Evolutionary conservation across 1,284 basidiomycete genomes (phyloP).

Genomic region (Sporisorium scitamineum): DNA sequence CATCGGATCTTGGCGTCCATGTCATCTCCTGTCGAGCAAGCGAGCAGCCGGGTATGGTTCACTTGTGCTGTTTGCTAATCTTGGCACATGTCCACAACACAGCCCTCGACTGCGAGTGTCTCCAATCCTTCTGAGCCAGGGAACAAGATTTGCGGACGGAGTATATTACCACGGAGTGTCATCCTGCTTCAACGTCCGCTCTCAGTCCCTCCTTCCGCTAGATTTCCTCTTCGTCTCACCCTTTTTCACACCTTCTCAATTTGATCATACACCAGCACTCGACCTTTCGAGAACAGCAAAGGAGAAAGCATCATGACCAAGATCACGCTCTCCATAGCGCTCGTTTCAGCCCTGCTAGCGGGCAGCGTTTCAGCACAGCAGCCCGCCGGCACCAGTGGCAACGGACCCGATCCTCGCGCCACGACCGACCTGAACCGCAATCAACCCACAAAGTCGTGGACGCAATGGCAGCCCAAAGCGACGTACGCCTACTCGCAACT

Average conservation of each 20-base stretch:
- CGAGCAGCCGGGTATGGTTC: constrained; percentile 1
- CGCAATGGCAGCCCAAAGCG: constrained; percentile 60
- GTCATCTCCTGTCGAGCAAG: not conserved
- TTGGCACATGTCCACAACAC: constrained; percentile 16
- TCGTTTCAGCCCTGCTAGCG: constrained; percentile 23
- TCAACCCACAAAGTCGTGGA: constrained; percentile 58
- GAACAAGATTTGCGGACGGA: not conserved
- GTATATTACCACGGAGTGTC: constrained; percentile 23
- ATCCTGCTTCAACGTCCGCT: not conserved
- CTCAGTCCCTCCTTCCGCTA: not conserved
- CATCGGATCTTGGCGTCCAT: constrained; percentile 35
- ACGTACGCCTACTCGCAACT: constrained; percentile 53
- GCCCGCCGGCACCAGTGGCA: constrained; percentile 17
- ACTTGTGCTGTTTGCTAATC: constrained; percentile 12
- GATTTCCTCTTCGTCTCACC: not conserved
- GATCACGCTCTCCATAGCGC: constrained; percentile 18
- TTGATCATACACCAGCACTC: constrained; percentile 3
- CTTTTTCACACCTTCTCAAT: not conserved
- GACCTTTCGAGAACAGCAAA: not conserved
- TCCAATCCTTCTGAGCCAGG: not conserved
- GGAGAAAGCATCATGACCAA: constrained; percentile 27
- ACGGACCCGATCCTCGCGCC: constrained; percentile 43
- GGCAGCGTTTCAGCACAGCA: constrained; percentile 15
- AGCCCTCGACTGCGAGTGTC: not conserved
- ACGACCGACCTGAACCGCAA: constrained; percentile 45